A percentile compares a stretch with the other conserved stretches of the same genome.
These are phyloP conservation scores for Cyberlindnera samutprakarnensis DNA, from an alignment of 805 yeast genomes.

Conservation along the genomic window DNA sequence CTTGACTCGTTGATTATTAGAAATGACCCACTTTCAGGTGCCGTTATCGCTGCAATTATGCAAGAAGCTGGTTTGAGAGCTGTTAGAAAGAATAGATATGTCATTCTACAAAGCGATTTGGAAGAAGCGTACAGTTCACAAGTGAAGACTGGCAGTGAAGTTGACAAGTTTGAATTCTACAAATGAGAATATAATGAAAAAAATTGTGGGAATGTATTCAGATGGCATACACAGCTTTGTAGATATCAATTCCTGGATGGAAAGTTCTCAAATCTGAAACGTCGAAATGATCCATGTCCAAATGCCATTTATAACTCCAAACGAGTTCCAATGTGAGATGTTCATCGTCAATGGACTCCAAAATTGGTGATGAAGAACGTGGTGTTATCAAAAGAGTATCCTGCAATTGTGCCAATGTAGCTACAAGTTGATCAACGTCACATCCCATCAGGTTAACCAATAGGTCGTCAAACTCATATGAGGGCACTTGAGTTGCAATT, in stretches of 20 bases:
- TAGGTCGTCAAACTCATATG: constrained; percentile 2
- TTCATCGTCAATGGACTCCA: constrained; percentile 9
- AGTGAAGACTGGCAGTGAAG: constrained; percentile 92
- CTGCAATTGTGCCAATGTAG: constrained; percentile 15
- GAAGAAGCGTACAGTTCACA: constrained; percentile 98
- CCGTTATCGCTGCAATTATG: constrained; percentile 97
- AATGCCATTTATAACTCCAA: constrained; percentile 40
- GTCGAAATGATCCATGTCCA: constrained; percentile 74
- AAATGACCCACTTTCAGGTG: constrained; percentile 96
- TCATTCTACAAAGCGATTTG: constrained; percentile 89
- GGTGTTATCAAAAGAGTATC: constrained; percentile 15
- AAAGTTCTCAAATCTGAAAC: constrained; percentile 36
- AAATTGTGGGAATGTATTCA: neutral
- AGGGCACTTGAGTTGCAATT: constrained; percentile 6
- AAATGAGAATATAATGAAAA: constrained; percentile 38
- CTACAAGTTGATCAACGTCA: constrained; percentile 22
- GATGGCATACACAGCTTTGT: constrained; percentile 21
- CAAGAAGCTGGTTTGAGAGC: constrained; percentile 99
- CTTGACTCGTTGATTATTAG: constrained; percentile 90
- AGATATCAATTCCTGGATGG: constrained; percentile 59
- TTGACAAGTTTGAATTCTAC: constrained; percentile 96
- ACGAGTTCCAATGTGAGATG: constrained; percentile 13
- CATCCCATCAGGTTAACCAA: constrained; percentile 43
- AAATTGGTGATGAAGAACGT: constrained; percentile 17
- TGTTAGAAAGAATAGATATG: constrained; percentile 95